Evolutionary conservation across 2,329 filamentous ascomycete species (phyloP).

Genomic region (Scytalidium lignicola): DNA sequence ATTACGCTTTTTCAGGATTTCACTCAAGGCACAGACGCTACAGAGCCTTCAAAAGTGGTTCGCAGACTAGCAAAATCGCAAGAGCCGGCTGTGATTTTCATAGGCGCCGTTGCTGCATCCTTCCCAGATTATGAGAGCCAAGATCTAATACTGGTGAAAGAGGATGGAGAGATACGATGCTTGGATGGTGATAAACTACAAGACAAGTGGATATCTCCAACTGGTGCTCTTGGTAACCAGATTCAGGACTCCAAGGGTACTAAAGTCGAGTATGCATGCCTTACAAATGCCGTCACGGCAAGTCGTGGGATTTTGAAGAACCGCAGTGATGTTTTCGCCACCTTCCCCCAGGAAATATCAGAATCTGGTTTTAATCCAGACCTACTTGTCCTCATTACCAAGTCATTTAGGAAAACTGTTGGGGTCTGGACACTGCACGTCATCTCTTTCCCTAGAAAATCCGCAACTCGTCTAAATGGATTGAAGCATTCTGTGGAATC

Average conservation of each 20-base stretch:
- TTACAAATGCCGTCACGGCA: conserved; percentile 26
- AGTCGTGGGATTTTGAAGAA: conserved; percentile 40
- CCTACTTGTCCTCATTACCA: conserved; percentile 42
- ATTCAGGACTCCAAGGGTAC: conserved; percentile 28
- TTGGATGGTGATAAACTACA: conserved; percentile 52
- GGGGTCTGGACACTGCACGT: conserved; percentile 23
- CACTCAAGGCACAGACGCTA: conserved; percentile 45
- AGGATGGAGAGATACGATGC: conserved; percentile 56
- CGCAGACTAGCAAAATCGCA: conserved; percentile 35
- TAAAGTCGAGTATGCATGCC: conserved; percentile 25
- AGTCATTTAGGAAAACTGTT: conserved; percentile 10
- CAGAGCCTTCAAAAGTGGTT: conserved; percentile 44
- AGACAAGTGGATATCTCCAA: conserved; percentile 41
- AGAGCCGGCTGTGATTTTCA: conserved; percentile 34
- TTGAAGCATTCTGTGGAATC: conserved; percentile 23
- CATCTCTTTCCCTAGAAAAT: conserved; percentile 22
- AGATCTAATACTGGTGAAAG: conserved; percentile 51
- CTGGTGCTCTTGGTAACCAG: conserved; percentile 29
- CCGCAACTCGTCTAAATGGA: conserved; percentile 10
- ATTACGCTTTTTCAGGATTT: conserved; percentile 57
- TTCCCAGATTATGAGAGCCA: conserved; percentile 15
- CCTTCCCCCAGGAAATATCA: conserved; percentile 44
- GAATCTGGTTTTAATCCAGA: conserved; percentile 43
- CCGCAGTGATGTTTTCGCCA: conserved; percentile 45
- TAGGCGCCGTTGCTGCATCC: conserved; percentile 29